Percentiles rank a stretch among this genome's conserved stretches.
Conservation (phyloP, 352 stramenopile genomes). For the Phytophthora parvispora region DNA sequence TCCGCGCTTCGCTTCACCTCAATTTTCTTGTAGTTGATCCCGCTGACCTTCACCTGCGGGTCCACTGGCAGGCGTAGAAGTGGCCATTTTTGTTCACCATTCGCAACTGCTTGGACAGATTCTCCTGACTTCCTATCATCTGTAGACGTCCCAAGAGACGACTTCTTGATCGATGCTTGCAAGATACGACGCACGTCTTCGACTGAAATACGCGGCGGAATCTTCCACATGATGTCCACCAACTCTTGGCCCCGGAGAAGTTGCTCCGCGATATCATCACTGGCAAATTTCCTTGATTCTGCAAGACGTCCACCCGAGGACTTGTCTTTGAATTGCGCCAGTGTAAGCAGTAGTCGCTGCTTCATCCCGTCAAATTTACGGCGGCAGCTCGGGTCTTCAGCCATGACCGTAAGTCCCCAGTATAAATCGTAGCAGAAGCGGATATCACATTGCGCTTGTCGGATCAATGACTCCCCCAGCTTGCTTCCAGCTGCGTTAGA, state of each 20-base stretch:
- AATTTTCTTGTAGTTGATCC: conserved; percentile 78
- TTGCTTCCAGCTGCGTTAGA: conserved; percentile 71
- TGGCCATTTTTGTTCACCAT: conserved; percentile 19
- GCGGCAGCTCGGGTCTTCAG: conserved; percentile 76
- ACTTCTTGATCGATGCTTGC: conserved; percentile 59
- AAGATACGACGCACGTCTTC: conserved; percentile 67
- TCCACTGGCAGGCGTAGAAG: conserved; percentile 79
- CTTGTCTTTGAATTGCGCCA: conserved; percentile 75
- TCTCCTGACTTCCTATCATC: conserved; percentile 10
- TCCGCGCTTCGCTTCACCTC: conserved; percentile 88
- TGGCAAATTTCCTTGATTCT: conserved; percentile 36
- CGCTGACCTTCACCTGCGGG: conserved; percentile 73
- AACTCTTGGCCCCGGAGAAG: conserved; percentile 88
- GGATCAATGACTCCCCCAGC: conserved; percentile 73
- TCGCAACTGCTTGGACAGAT: neutral
- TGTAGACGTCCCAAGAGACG: conserved; percentile 40
- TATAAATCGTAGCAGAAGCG: conserved; percentile 90
- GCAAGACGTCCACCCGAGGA: conserved; percentile 49
- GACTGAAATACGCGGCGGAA: conserved; percentile 75
- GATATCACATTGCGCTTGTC: conserved; percentile 81
- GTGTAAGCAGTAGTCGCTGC: conserved; percentile 77
- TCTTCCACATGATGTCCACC: conserved; percentile 86
- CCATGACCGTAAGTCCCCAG: conserved; percentile 87
- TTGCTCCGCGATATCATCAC: conserved; percentile 78
- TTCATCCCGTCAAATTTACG: conserved; percentile 89